These are phyloP conservation scores for Amanita exitialis DNA, from an alignment of 768 basidiomycete species.

Conservation along the genomic window DNA sequence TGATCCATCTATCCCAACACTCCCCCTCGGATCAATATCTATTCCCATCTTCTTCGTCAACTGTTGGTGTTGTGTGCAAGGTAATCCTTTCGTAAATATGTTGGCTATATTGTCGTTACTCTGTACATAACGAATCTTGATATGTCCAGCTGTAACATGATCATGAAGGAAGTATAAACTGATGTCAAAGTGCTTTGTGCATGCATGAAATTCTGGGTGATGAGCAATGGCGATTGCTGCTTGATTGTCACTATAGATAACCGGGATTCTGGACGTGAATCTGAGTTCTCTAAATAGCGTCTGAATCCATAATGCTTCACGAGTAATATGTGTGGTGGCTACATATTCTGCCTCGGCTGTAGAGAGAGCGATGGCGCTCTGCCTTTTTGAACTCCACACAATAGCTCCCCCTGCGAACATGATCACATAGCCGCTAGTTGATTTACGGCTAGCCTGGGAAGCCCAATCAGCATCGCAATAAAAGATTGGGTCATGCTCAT, in stretches of 20 bases:
- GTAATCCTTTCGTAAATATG: too few relatives aligned
- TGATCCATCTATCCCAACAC: too few relatives aligned
- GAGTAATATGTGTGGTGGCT: slow-evolving; percentile 20
- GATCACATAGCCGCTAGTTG: slow-evolving; percentile 10
- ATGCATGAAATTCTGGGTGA: slow-evolving; percentile 13
- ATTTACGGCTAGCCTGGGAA: slow-evolving; percentile 6
- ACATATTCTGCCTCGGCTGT: slow-evolving; percentile 24
- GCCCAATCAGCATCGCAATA: slow-evolving; percentile 12
- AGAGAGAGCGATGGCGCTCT: slow-evolving; percentile 18
- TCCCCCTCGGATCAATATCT: too few relatives aligned
- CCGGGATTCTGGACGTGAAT: background rate
- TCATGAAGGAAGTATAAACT: slow-evolving; percentile 10
- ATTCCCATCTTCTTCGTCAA: too few relatives aligned
- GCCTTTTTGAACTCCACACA: slow-evolving; percentile 23
- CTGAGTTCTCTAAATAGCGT: slow-evolving; percentile 11
- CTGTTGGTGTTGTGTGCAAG: too few relatives aligned
- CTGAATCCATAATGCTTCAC: slow-evolving; percentile 16
- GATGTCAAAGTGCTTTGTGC: too few relatives aligned
- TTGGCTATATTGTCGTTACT: too few relatives aligned
- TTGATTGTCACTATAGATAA: slow-evolving; percentile 12
- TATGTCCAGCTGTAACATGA: too few relatives aligned
- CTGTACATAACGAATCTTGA: too few relatives aligned
- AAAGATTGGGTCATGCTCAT: background rate
- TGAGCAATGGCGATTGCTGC: slow-evolving; percentile 12
- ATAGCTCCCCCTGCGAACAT: slow-evolving; percentile 5